phyloP scores from a whole-genome alignment of 768 basidiomycete species.

The Infundibulicybe gibba region DNA sequence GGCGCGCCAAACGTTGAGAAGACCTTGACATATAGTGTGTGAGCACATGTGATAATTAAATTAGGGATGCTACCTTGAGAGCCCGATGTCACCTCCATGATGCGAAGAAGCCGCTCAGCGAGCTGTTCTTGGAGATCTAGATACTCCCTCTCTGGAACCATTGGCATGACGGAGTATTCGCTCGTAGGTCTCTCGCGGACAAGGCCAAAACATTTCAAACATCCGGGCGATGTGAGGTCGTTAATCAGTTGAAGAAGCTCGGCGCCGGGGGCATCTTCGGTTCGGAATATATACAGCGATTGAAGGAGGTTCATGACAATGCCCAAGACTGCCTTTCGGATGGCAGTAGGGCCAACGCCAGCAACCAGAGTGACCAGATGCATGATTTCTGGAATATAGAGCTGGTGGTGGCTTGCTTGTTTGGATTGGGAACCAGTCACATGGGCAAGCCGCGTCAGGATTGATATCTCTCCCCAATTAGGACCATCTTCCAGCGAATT shows the following conservation, averaged over 20 bases:
- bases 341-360: constrained; percentile 66
- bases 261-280: constrained; percentile 57
- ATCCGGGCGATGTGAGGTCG: constrained; percentile 52
- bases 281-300: constrained; percentile 57
- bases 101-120: constrained; percentile 55
- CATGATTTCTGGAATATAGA: constrained; percentile 80
- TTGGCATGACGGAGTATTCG: constrained; percentile 62
- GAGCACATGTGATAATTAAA: background rate
- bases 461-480: constrained; percentile 81
- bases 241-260: constrained; percentile 63
- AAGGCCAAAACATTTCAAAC: constrained; percentile 73
- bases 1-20: constrained; percentile 87
- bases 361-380: constrained; percentile 79
- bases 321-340: constrained; percentile 81
- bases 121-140: constrained; percentile 69
- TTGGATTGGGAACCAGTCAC: constrained; percentile 67
- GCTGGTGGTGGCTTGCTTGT: constrained; percentile 60
- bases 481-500: constrained; percentile 64
- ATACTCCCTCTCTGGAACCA: constrained; percentile 46
- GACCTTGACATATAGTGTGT: constrained; percentile 36
- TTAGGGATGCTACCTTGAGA: constrained; percentile 52
- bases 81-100: constrained; percentile 63
- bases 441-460: constrained; percentile 71
- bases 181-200: constrained; percentile 57
- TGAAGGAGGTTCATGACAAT: constrained; percentile 81